Evolutionary conservation across 371 early-diverging fungal genomes (phyloP).

Genomic region (Chytridiales sp.): DNA sequence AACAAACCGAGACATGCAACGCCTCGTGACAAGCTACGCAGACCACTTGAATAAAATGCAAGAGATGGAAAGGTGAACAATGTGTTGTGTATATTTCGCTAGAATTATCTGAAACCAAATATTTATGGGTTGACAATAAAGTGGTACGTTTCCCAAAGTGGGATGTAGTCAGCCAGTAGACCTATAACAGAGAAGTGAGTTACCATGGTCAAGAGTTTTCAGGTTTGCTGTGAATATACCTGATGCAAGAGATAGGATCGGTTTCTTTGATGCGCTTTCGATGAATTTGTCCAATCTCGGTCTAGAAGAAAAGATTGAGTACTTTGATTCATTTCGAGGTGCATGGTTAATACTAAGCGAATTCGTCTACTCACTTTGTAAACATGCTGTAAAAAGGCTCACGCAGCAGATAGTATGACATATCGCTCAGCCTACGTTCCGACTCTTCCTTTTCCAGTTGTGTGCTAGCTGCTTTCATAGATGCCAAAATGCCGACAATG

Average conservation of each 20-base stretch:
- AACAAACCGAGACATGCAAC: conserved; percentile 35
- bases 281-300: conserved; percentile 51
- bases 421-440: conserved; percentile 63
- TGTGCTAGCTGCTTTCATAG: not conserved
- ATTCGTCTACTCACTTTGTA: conserved; percentile 60
- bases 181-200: not conserved
- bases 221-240: conserved; percentile 46
- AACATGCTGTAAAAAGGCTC: conserved; percentile 80
- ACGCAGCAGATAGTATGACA: conserved; percentile 80
- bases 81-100: too few species aligned
- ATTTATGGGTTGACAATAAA: conserved; percentile 49
- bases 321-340: not conserved
- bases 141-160: conserved; percentile 90
- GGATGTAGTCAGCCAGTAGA: conserved; percentile 72
- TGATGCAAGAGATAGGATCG: conserved; percentile 60
- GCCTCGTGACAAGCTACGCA: conserved; percentile 20
- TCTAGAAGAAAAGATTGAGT: conserved; percentile 20
- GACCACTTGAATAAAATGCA: conserved; percentile 18
- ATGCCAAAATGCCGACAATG: too few species aligned
- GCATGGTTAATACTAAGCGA: not conserved
- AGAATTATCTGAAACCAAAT: too few species aligned
- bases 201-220: not conserved
- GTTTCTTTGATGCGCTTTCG: conserved; percentile 57
- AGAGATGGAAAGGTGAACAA: not conserved
- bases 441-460: conserved; percentile 77